These are phyloP conservation scores for Epithele typhae DNA, from an alignment of 768 basidiomycete species.

Conservation along the genomic window DNA sequence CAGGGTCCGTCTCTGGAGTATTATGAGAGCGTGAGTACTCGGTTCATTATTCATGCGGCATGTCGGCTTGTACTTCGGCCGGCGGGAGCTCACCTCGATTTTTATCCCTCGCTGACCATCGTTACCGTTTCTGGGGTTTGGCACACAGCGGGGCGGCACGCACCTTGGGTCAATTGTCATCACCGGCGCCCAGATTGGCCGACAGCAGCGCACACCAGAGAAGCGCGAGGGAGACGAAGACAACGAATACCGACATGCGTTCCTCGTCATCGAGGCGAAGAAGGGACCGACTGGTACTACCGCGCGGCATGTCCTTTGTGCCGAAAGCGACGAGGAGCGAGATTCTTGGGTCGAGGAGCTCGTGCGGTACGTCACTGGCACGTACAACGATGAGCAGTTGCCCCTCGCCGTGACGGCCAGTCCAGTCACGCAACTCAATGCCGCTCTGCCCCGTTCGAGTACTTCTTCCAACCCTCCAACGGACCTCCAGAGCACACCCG, in stretches of 20 bases:
- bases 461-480: slow-evolving; percentile 43
- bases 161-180: slow-evolving; percentile 89
- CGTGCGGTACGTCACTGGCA: slow-evolving; percentile 79
- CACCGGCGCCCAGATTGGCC: slow-evolving; percentile 92
- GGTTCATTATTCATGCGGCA: background rate
- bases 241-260: slow-evolving; percentile 94
- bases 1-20: slow-evolving; percentile 90
- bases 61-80: slow-evolving; percentile 1
- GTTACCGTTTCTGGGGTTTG: slow-evolving; percentile 10
- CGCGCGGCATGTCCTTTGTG: slow-evolving; percentile 89
- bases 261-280: slow-evolving; percentile 91
- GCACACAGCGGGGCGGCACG: slow-evolving; percentile 73
- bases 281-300: slow-evolving; percentile 65
- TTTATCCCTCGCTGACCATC: slow-evolving; percentile 2
- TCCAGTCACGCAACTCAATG: slow-evolving; percentile 8
- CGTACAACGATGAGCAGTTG: slow-evolving; percentile 69
- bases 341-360: slow-evolving; percentile 95
- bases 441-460: slow-evolving; percentile 55
- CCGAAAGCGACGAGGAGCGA: slow-evolving; percentile 90
- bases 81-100: background rate
- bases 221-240: slow-evolving; percentile 66
- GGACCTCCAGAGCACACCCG: slow-evolving; percentile 30
- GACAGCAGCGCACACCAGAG: slow-evolving; percentile 71
- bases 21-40: slow-evolving; percentile 84
- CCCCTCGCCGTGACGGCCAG: slow-evolving; percentile 23